Conservation (phyloP, 2,329 filamentous ascomycete species). For the Trichoderma koningiopsis region DNA sequence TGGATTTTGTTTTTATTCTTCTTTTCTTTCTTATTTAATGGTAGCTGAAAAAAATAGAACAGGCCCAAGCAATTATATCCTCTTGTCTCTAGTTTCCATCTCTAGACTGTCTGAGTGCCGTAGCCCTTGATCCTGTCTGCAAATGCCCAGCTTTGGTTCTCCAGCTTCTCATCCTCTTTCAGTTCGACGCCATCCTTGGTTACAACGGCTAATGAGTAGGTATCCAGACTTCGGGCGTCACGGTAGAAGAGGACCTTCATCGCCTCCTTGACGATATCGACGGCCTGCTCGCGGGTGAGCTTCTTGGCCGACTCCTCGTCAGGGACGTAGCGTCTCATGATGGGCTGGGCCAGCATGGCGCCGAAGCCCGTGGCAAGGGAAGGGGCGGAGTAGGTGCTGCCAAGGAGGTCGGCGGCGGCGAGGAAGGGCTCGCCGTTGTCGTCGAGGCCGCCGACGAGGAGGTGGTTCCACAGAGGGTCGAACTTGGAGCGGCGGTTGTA, state of each 20-base stretch:
- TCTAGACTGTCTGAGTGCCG: conserved; percentile 76
- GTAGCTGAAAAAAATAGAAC: background rate
- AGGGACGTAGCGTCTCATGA: conserved; percentile 80
- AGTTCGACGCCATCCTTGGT: conserved; percentile 87
- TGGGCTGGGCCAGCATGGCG: conserved; percentile 87
- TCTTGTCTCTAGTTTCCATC: background rate
- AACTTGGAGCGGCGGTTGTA: conserved; percentile 95
- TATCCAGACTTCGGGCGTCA: conserved; percentile 88
- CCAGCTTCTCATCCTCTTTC: conserved; percentile 81
- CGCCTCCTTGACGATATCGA: conserved; percentile 83
- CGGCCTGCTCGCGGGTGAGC: conserved; percentile 75
- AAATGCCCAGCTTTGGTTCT: conserved; percentile 97
- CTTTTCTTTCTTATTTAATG: background rate
- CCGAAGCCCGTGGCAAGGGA: conserved; percentile 93
- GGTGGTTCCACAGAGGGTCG: conserved; percentile 95
- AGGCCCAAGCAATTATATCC: background rate
- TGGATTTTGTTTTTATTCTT: background rate
- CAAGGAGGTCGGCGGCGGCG: conserved; percentile 86
- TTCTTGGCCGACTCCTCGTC: conserved; percentile 77
- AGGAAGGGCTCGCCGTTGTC: conserved; percentile 81
- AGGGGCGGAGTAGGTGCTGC: conserved; percentile 86
- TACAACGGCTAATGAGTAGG: conserved; percentile 87
- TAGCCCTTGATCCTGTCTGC: conserved; percentile 94
- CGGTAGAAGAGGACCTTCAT: conserved; percentile 99
- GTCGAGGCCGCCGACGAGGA: conserved; percentile 88